Evolutionary conservation across 495 filamentous ascomycete species (phyloP), one percentile per base, ranked within the genome.

Genomic region (Chaetomidium leptoderma): DNA sequence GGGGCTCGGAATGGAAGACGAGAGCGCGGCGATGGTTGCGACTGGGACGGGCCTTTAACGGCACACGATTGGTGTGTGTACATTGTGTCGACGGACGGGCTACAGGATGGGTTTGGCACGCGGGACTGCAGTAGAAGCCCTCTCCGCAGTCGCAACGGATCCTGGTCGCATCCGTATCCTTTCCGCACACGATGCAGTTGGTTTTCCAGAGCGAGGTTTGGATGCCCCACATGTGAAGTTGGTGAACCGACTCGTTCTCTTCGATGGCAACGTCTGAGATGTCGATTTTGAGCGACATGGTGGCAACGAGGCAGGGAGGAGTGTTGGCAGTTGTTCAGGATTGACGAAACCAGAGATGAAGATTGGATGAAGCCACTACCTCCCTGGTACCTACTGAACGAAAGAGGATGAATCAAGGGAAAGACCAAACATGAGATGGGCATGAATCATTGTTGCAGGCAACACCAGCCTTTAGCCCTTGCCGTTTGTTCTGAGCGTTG

Each of bases 231-330:
- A 55, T 10, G 21, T 47, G 53, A 3, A 55, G 53, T 1, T 37
- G 29, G 30, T 55, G 53, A 4, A 24, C 13, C 4, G 11, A 8
- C 43, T 55, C 53, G 3, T 29, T 14, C 32, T 47, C 26, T 6
- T 35, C 53, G 32, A 55, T 26, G 30, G 53, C 42, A 4, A 8
- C 30, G 42, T 55, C 53, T 6, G 53, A 55, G 16, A 55, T 47
- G 23, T 55, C 33, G 42, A 55, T 46, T 3, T 36, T 46, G 42
- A 55, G 21, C 19, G 42, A 26, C 52, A 55, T 55, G 35, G 11
- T 30, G 16, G 24, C n/a, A n/a, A n/a, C n/a, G 24, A 35, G 32
- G 32, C 30, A 35, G 7, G n/a, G n/a, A n/a, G n/a, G n/a, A n/a
- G n/a, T n/a, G n/a, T n/a, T n/a, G n/a, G n/a, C n/a, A n/a, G n/a